phyloP scores from a whole-genome alignment of 192 early-diverging fungal species.

The Podochytrium sp. region DNA sequence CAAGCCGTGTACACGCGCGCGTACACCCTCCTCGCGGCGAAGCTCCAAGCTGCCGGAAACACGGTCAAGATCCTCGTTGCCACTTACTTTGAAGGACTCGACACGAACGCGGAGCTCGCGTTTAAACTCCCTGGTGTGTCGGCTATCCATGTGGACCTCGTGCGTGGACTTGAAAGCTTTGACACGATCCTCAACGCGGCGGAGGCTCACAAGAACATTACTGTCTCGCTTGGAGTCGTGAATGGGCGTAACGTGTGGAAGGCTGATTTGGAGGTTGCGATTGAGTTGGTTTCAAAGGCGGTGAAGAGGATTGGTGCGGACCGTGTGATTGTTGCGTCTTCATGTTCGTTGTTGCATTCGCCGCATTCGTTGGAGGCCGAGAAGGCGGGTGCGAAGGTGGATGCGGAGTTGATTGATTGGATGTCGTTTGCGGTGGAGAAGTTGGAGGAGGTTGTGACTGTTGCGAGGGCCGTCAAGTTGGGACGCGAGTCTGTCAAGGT shows the following conservation, averaged over 20 bases:
- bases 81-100: conserved; percentile 87
- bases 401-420: conserved; percentile 87
- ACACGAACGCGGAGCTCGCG: conserved; percentile 72
- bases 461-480: conserved; percentile 64
- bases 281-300: conserved; percentile 69
- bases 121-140: conserved; percentile 70
- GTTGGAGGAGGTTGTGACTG: conserved; percentile 76
- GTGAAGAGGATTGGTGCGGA: conserved; percentile 69
- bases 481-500: conserved; percentile 64
- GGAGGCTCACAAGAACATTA: conserved; percentile 50
- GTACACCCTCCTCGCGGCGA: conserved; percentile 64
- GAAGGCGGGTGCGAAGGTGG: conserved; percentile 46
- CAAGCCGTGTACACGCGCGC: conserved; percentile 61
- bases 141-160: conserved; percentile 90
- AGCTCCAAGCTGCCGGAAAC: conserved; percentile 36
- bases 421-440: conserved; percentile 94
- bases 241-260: conserved; percentile 99
- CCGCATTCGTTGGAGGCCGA: conserved; percentile 87
- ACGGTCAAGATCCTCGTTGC: conserved; percentile 77
- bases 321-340: conserved; percentile 83
- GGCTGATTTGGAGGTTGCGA: conserved; percentile 76
- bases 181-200: conserved; percentile 69
- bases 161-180: conserved; percentile 81
- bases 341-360: conserved; percentile 90
- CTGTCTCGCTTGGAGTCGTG: conserved; percentile 92